phyloP scores from a whole-genome alignment of 2,329 filamentous ascomycete species.

The Macroventuria anomochaeta region DNA sequence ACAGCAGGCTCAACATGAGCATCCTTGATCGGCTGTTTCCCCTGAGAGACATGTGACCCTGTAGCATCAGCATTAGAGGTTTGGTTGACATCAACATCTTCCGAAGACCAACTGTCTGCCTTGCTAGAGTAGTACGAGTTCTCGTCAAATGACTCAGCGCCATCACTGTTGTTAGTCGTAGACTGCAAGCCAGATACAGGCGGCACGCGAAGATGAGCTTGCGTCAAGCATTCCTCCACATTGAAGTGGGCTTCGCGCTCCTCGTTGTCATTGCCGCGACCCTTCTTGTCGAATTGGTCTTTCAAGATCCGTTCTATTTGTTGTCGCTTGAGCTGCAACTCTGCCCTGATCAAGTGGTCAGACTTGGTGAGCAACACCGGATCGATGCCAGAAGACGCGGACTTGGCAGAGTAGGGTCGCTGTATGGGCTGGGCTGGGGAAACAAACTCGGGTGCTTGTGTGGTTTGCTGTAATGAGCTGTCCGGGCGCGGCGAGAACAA shows the following conservation, averaged over 20 bases:
- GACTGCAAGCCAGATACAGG: conserved; percentile 65
- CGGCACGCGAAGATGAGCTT: conserved; percentile 76
- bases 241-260: conserved; percentile 55
- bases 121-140: conserved; percentile 96
- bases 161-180: conserved; percentile 66
- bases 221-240: conserved; percentile 50
- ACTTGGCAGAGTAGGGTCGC: conserved; percentile 48
- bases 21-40: conserved; percentile 30
- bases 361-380: conserved; percentile 87
- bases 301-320: conserved; percentile 78
- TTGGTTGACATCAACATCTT: conserved; percentile 47
- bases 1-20: conserved; percentile 34
- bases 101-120: conserved; percentile 75
- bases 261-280: conserved; percentile 58
- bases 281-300: conserved; percentile 73
- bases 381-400: conserved; percentile 72
- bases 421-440: conserved; percentile 32
- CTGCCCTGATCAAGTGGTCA: conserved; percentile 80
- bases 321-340: conserved; percentile 79
- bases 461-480: conserved; percentile 32
- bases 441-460: conserved; percentile 32
- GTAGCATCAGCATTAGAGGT: conserved; percentile 39
- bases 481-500: conserved; percentile 40
- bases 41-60: conserved; percentile 38
- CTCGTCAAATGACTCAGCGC: conserved; percentile 86